Percentiles rank a stretch among this genome's conserved stretches.
Evolutionary conservation across 163 green algal genomes (phyloP).

Genomic region (Scenedesmus sp.): DNA sequence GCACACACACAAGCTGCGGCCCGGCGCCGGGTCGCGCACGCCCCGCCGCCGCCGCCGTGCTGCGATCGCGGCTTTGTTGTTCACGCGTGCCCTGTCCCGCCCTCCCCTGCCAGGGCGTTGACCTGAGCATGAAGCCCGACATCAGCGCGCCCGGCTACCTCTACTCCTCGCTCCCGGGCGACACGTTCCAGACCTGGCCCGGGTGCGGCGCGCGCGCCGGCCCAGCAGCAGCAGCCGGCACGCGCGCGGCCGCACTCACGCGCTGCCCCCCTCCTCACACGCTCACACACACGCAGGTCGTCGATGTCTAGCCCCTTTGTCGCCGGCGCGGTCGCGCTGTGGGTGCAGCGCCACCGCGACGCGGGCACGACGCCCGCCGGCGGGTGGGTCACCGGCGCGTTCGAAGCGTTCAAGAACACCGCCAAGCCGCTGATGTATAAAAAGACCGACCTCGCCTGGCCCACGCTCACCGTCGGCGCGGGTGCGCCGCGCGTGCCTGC

Average conservation of each 20-base stretch:
- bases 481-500: background rate
- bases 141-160: background rate
- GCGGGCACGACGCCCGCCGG: background rate
- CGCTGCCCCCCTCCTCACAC: background rate
- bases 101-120: no score
- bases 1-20: background rate
- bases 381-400: background rate
- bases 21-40: background rate
- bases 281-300: background rate
- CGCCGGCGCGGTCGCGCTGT: constrained; percentile 2
- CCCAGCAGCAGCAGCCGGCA: background rate
- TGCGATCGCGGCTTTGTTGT: background rate
- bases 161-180: background rate
- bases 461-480: background rate
- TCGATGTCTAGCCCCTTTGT: background rate
- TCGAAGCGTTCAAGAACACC: constrained; percentile 14
- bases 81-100: background rate
- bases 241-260: background rate
- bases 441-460: background rate
- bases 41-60: background rate
- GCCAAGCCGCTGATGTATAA: background rate
- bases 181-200: constrained; percentile 11
- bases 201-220: background rate
- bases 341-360: background rate
- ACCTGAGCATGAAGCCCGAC: background rate